Percentiles rank a stretch among this genome's conserved stretches.
These are phyloP conservation scores for Lentinula sp. DNA, from an alignment of 768 basidiomycete species.

Conservation along the genomic window DNA sequence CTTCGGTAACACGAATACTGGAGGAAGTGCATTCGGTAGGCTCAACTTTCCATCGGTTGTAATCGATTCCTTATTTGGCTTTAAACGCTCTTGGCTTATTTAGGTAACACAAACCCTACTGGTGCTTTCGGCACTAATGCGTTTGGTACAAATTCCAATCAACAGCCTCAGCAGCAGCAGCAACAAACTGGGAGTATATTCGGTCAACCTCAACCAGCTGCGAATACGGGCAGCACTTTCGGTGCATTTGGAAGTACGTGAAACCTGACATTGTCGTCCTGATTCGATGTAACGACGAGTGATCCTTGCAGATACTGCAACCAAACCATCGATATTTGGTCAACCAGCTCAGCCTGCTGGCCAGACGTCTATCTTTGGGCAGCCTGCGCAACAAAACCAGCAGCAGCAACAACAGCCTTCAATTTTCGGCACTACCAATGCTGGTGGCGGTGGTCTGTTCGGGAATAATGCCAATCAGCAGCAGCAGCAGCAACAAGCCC, in stretches of 20 bases:
- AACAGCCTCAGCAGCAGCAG: constrained; percentile 19
- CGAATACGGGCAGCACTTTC: constrained; percentile 22
- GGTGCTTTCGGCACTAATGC: constrained; percentile 12
- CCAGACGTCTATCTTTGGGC: constrained; percentile 15
- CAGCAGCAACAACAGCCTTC: constrained; percentile 14
- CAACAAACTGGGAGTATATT: constrained; percentile 25
- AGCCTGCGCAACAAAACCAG: constrained; percentile 9
- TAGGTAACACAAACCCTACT: constrained; percentile 9
- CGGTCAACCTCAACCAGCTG: constrained; percentile 25
- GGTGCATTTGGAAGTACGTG: constrained; percentile 26
- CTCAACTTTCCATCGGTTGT: not conserved
- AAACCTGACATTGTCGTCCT: not conserved
- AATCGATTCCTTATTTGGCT: not conserved
- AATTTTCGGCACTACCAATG: constrained; percentile 8
- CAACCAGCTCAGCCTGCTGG: constrained; percentile 34
- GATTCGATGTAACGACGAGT: not conserved
- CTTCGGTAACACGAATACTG: not conserved
- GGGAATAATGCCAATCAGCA: constrained; percentile 21
- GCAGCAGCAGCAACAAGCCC: constrained; percentile 24
- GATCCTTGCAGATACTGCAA: constrained; percentile 15
- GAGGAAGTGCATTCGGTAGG: constrained; percentile 28
- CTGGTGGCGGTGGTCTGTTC: constrained; percentile 24
- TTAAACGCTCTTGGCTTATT: not conserved
- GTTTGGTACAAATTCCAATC: constrained; percentile 19
- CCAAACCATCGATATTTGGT: constrained; percentile 47